phyloP scores from a whole-genome alignment of 2,329 filamentous ascomycete species.

The Rutstroemia sp. region DNA sequence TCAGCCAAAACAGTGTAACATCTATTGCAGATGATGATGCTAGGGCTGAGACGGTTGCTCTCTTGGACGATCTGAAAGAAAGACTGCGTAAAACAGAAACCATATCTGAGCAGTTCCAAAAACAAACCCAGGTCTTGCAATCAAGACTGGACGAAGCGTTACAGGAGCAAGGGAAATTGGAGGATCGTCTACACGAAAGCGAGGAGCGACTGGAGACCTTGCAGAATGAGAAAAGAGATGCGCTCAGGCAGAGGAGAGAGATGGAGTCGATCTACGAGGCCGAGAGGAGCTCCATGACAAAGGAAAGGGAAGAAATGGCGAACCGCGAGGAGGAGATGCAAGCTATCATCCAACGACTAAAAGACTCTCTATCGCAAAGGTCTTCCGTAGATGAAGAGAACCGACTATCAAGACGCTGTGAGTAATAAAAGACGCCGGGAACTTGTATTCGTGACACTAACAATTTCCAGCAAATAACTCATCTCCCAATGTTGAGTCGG shows the following conservation, averaged over 20 bases:
- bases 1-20: constrained; percentile 24
- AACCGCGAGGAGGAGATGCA: constrained; percentile 87
- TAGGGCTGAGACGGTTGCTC: constrained; percentile 69
- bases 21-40: constrained; percentile 60
- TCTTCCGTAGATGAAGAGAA: constrained; percentile 48
- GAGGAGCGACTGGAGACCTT: constrained; percentile 77
- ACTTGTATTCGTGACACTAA: constrained; percentile 12
- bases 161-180: constrained; percentile 75
- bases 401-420: constrained; percentile 51
- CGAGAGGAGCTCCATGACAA: constrained; percentile 77
- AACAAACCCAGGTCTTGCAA: constrained; percentile 79
- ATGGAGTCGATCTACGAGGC: constrained; percentile 89
- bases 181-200: constrained; percentile 80
- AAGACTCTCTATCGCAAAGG: constrained; percentile 78
- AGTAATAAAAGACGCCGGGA: constrained; percentile 21
- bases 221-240: constrained; percentile 78
- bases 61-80: constrained; percentile 78
- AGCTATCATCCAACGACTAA: constrained; percentile 79
- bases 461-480: constrained; percentile 36
- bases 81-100: constrained; percentile 74
- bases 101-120: constrained; percentile 69
- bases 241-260: constrained; percentile 76
- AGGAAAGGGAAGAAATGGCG: constrained; percentile 84
- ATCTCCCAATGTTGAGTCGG: constrained; percentile 63
- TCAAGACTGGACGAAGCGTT: constrained; percentile 77